Evolutionary conservation across 192 early-diverging fungal species (phyloP).

Genomic region (Podila epigama): DNA sequence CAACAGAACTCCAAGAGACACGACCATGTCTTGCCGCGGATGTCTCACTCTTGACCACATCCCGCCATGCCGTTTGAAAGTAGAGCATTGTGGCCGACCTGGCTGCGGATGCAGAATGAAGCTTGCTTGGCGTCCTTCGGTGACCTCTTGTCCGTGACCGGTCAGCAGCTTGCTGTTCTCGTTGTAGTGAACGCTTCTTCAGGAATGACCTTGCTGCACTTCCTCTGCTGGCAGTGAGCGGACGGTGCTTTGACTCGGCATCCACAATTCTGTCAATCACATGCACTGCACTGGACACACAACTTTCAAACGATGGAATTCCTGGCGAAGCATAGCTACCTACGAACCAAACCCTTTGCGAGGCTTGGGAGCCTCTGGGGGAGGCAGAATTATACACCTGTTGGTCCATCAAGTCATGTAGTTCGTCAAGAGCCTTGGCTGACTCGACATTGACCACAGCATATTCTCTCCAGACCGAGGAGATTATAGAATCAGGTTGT

Average conservation of each 20-base stretch:
- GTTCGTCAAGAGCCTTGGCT: conserved; percentile 51
- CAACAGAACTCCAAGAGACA: background rate
- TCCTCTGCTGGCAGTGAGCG: background rate
- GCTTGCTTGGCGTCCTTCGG: background rate
- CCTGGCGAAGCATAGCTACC: conserved; percentile 67
- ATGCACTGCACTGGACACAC: conserved; percentile 62
- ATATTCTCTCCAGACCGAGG: conserved; percentile 56
- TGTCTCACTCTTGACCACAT: conserved; percentile 2
- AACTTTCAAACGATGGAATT: conserved; percentile 68
- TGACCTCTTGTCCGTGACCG: background rate
- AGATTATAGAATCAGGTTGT: conserved; percentile 41
- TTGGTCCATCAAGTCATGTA: conserved; percentile 48
- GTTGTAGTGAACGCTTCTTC: background rate
- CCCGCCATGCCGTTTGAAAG: conserved; percentile 18
- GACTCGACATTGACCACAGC: conserved; percentile 65
- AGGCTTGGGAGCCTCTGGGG: conserved; percentile 19
- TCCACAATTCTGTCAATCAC: conserved; percentile 55
- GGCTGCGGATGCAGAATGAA: background rate
- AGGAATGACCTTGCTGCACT: background rate
- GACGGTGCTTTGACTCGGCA: conserved; percentile 10
- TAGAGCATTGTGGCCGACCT: background rate
- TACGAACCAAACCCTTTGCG: conserved; percentile 58
- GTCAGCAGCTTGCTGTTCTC: background rate
- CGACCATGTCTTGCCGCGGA: background rate
- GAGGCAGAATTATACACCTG: conserved; percentile 7